Base-by-base conservation (phyloP, 2,329 filamentous ascomycete species). In the Cryoendolithus antarcticus region DNA sequence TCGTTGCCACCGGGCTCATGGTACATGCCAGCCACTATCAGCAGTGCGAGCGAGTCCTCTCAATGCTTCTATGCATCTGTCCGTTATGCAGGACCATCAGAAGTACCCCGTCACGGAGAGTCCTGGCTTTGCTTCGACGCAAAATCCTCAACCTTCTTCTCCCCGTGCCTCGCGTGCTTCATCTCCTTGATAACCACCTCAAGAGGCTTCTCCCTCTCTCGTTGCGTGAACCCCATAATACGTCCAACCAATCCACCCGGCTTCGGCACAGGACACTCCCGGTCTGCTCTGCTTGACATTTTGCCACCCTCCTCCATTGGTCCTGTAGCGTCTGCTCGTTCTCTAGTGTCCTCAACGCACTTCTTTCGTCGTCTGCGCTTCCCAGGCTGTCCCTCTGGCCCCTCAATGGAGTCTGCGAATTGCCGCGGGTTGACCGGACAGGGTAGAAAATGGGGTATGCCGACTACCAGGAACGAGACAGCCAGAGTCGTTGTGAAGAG, bases 401-500 rank as follows among this genome's bases (percentile, higher is more conserved):
- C 54, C 43, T 56, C 48, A 37, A 53, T 49, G 41, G 48, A 78
- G 59, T 94, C 88, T 51, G 85, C 82, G 52, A 82, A 80, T 28
- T 78, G 75, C 48, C 83, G 74, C 2, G 84, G 84, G 34, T 67
- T 64, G 21, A 86, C 84, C 1, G 91, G 91, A 58, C 91, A 98
- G 1, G 91, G 91, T 11, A 98, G 74, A 24, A 93, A 58, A 60
- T 98, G 91, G 13, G 91, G 91, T 33, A 94, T 70, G 24, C 77
- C 85, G 38, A 98, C 91, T 45, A 98, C 88, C 47, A 94, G 74
- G 62, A 98, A 94, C 51, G 83, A 91, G 27, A 86, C 79, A 46
- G 84, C 72, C 39, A 96, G 74, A 1, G 89, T 96, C n/a, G 82
- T 85, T 37, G 86, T 86, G 67, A 98, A 98, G 44, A 98, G 80